phyloP scores from a whole-genome alignment of 805 yeast genomes.

The Metahyphopichia silvanorum region DNA sequence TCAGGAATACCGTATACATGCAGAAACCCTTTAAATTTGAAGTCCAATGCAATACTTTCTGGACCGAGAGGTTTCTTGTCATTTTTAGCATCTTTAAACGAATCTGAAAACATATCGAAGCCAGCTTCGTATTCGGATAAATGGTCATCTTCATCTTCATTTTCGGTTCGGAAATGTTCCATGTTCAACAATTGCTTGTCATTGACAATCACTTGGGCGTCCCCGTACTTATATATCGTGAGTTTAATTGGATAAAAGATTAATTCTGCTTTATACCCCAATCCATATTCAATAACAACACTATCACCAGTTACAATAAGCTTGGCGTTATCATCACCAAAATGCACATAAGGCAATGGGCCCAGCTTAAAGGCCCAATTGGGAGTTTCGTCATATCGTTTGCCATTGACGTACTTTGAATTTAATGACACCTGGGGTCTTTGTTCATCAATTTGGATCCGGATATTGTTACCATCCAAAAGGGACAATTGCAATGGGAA shows the following conservation, averaged over 20 bases:
- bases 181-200: conserved; percentile 67
- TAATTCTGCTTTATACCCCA: conserved; percentile 42
- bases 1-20: conserved; percentile 95
- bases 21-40: conserved; percentile 55
- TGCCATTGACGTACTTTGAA: conserved; percentile 24
- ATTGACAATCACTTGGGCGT: conserved; percentile 56
- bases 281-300: conserved; percentile 32
- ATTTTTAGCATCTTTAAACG: conserved; percentile 58
- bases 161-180: conserved; percentile 68
- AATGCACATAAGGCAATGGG: conserved; percentile 8
- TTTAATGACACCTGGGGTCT: conserved; percentile 14
- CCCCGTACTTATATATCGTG: conserved; percentile 42
- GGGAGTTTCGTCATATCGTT: conserved; percentile 59
- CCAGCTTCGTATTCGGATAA: conserved; percentile 58
- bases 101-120: conserved; percentile 67
- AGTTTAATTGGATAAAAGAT: conserved; percentile 48
- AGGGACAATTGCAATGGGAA: conserved; percentile 60
- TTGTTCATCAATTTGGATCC: conserved; percentile 67
- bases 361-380: conserved; percentile 51
- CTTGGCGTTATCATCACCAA: conserved; percentile 8
- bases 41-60: conserved; percentile 82
- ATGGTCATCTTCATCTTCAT: conserved; percentile 27
- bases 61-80: conserved; percentile 83
- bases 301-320: conserved; percentile 11
- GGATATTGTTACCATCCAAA: conserved; percentile 53